Conservation (phyloP, 306 rosid species). For the Ziziphus jujuba region DNA sequence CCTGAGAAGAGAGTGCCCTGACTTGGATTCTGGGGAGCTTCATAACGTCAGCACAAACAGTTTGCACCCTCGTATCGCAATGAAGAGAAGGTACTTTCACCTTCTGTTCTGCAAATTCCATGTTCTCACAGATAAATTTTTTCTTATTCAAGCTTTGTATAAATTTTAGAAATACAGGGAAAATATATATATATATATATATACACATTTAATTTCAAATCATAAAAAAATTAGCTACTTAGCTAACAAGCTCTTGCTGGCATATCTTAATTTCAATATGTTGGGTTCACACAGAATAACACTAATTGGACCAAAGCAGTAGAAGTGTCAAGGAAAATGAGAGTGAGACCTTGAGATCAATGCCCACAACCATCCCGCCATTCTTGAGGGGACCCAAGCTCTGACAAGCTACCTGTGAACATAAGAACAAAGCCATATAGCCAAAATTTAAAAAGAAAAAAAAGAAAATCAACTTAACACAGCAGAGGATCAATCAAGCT, state of each 20-base stretch:
- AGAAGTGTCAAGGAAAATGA: background rate
- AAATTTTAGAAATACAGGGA: background rate
- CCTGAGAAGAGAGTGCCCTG: constrained; percentile 67
- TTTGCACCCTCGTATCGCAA: constrained; percentile 79
- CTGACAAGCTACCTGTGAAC: constrained; percentile 73
- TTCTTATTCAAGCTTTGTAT: background rate
- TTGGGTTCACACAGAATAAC: background rate
- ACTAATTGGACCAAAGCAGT: background rate
- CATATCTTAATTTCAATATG: background rate
- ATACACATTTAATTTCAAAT: no score
- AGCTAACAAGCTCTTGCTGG: background rate
- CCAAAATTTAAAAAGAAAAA: background rate
- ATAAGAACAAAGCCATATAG: background rate
- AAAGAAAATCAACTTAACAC: background rate
- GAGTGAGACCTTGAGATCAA: constrained; percentile 69
- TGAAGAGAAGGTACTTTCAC: constrained; percentile 72
- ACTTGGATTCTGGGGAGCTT: constrained; percentile 49
- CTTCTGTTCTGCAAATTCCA: constrained; percentile 71
- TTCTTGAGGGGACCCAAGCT: constrained; percentile 66
- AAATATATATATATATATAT: no score
- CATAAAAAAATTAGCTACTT: background rate
- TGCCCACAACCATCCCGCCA: constrained; percentile 75
- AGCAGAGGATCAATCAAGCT: background rate
- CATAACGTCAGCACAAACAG: constrained; percentile 75
- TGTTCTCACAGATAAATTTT: constrained; percentile 6